phyloP scores from a whole-genome alignment of 108 stramenopile species.

The Phaeodactylum tricornutum region DNA sequence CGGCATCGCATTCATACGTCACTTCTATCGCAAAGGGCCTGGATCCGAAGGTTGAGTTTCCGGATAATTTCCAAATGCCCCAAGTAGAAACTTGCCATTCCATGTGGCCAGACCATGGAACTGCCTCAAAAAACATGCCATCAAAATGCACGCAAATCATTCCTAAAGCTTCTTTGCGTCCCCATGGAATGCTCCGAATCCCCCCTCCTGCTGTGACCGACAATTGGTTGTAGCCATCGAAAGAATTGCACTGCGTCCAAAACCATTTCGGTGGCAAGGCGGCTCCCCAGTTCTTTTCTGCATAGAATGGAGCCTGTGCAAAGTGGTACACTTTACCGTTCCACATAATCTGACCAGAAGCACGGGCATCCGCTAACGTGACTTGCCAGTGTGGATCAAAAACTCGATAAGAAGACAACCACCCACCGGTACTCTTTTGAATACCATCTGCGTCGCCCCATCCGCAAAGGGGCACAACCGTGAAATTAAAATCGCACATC shows the following conservation, averaged over 20 bases:
- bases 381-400: constrained; percentile 92
- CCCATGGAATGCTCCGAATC: constrained; percentile 58
- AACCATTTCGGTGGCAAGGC: constrained; percentile 80
- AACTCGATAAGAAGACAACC: constrained; percentile 22
- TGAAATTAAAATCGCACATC: constrained; percentile 51
- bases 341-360: constrained; percentile 56
- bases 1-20: constrained; percentile 34
- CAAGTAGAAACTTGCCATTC: constrained; percentile 72
- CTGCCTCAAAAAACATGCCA: constrained; percentile 71
- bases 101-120: constrained; percentile 80
- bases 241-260: constrained; percentile 86
- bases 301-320: constrained; percentile 74
- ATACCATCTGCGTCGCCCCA: constrained; percentile 32
- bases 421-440: constrained; percentile 74
- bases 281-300: constrained; percentile 88
- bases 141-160: constrained; percentile 67
- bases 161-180: constrained; percentile 53
- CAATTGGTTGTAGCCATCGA: constrained; percentile 47
- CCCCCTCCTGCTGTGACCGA: constrained; percentile 80
- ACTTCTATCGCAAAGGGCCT: constrained; percentile 61
- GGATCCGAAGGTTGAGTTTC: constrained; percentile 16
- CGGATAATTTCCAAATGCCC: constrained; percentile 59
- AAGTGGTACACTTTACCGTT: constrained; percentile 57
- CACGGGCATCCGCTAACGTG: constrained; percentile 68
- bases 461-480: constrained; percentile 41